Evolutionary conservation across 495 filamentous ascomycete genomes (phyloP).

Genomic region (Lichenothelia convexa): DNA sequence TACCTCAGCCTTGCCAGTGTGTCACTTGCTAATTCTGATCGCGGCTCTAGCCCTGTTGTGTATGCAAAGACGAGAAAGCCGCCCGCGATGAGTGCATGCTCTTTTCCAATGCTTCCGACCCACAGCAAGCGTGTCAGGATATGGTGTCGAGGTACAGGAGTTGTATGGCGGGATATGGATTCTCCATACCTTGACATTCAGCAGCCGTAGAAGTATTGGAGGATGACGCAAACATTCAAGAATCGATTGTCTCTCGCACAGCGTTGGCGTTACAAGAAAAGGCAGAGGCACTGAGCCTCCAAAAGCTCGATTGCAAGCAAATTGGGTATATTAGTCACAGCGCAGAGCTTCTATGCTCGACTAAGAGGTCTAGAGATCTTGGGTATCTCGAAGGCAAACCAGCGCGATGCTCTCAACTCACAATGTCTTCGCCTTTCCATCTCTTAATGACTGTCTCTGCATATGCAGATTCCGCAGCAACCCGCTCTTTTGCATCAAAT

Average conservation of each 20-base stretch:
- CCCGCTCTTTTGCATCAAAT: conserved; percentile 42
- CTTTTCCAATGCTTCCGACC: conserved; percentile 63
- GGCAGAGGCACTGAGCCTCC: neutral
- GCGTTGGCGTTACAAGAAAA: neutral
- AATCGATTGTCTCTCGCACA: neutral
- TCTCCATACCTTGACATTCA: conserved; percentile 36
- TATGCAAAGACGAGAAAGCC: conserved; percentile 90
- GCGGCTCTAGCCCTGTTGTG: conserved; percentile 79
- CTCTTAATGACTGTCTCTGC: too few relatives aligned
- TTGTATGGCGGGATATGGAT: conserved; percentile 90
- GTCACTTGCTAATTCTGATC: neutral
- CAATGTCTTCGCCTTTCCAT: too few relatives aligned
- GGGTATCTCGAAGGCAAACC: too few relatives aligned
- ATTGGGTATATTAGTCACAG: too few relatives aligned
- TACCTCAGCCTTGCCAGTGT: neutral
- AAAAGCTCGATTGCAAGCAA: too few relatives aligned
- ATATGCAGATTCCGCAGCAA: too few relatives aligned
- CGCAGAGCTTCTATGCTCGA: too few relatives aligned
- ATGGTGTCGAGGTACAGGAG: conserved; percentile 69
- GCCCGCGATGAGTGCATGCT: conserved; percentile 96
- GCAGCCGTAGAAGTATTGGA: neutral
- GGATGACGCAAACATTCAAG: neutral
- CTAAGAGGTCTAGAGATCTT: too few relatives aligned
- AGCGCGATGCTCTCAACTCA: too few relatives aligned
- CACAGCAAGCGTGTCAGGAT: conserved; percentile 59